Evolutionary conservation across 2,329 filamentous ascomycete genomes (phyloP).

Genomic region (Fonsecaea monophora): DNA sequence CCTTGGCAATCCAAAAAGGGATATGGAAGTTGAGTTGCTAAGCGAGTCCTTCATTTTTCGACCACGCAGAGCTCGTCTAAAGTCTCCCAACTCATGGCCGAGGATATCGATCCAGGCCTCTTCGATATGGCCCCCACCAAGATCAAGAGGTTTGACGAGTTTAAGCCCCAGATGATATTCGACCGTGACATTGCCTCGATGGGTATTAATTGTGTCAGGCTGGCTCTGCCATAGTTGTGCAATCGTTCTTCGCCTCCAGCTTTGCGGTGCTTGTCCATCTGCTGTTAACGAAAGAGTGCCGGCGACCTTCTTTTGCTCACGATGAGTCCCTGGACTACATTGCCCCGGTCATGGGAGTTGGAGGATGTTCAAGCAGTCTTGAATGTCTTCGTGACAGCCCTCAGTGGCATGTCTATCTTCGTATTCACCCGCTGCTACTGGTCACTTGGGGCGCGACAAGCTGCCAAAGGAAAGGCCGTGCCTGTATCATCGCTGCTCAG

Average conservation of each 20-base stretch:
- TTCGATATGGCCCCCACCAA: neutral
- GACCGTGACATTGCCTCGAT: neutral
- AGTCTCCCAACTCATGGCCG: neutral
- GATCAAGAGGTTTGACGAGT: neutral
- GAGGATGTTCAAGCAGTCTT: conserved; percentile 33
- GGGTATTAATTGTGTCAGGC: neutral
- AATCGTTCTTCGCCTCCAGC: neutral
- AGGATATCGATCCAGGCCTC: neutral
- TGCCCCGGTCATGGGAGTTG: conserved; percentile 26
- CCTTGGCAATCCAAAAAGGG: neutral
- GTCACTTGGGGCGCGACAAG: conserved; percentile 18
- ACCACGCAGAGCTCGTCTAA: neutral
- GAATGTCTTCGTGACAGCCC: conserved; percentile 29
- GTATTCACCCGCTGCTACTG: conserved; percentile 29
- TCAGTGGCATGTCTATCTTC: conserved; percentile 27
- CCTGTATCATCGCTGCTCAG: conserved; percentile 23
- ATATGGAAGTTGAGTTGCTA: neutral
- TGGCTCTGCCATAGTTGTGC: neutral
- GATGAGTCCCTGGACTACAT: conserved; percentile 14
- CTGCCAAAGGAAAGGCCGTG: conserved; percentile 21
- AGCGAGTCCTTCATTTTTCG: neutral
- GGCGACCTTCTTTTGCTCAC: neutral
- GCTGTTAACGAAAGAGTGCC: neutral
- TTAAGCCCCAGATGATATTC: neutral
- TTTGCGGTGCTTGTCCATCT: neutral